A percentile compares a stretch with the other conserved stretches of the same genome.
Evolutionary conservation across 2,329 filamentous ascomycete genomes (phyloP).

Genomic region (Venturia carpophila): DNA sequence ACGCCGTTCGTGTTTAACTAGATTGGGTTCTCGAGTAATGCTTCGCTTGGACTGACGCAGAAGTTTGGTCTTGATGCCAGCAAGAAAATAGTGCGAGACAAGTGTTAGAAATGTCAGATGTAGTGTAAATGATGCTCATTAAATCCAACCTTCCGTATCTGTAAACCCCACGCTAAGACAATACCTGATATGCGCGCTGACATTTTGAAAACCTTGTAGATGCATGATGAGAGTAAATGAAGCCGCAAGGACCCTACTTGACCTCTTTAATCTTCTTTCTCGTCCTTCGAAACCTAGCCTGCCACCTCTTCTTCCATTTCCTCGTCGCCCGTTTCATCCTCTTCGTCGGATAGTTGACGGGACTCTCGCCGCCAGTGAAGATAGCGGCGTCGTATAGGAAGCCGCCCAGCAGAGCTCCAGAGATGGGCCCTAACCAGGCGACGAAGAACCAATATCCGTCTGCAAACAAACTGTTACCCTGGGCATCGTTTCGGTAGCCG

Average conservation of each 20-base stretch:
- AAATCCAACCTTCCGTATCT: no score
- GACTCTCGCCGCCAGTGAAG: slow-evolving; percentile 22
- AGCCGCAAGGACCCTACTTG: not conserved
- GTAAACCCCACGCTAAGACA: no score
- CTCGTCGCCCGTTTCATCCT: slow-evolving; percentile 12
- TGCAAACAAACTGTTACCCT: slow-evolving; percentile 39
- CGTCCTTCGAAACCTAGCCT: slow-evolving; percentile 2
- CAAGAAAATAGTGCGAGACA: no score
- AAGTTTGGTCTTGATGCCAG: no score
- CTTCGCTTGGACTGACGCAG: no score
- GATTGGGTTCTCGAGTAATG: no score
- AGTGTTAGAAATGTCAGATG: no score
- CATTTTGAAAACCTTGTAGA: no score
- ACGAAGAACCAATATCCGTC: slow-evolving; percentile 69
- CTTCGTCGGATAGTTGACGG: slow-evolving; percentile 16
- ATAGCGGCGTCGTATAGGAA: slow-evolving; percentile 22
- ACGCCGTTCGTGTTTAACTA: no score
- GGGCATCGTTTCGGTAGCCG: slow-evolving; percentile 61
- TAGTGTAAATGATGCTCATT: no score
- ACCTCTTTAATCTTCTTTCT: slow-evolving; percentile 10
- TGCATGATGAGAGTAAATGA: no score
- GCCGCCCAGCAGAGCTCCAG: slow-evolving; percentile 8
- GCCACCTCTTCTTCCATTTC: slow-evolving; percentile 14
- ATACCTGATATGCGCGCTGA: no score
- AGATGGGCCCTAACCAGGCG: slow-evolving; percentile 20